phyloP scores from a whole-genome alignment of 1,284 basidiomycete species.

The Moesziomyces antarcticus region DNA sequence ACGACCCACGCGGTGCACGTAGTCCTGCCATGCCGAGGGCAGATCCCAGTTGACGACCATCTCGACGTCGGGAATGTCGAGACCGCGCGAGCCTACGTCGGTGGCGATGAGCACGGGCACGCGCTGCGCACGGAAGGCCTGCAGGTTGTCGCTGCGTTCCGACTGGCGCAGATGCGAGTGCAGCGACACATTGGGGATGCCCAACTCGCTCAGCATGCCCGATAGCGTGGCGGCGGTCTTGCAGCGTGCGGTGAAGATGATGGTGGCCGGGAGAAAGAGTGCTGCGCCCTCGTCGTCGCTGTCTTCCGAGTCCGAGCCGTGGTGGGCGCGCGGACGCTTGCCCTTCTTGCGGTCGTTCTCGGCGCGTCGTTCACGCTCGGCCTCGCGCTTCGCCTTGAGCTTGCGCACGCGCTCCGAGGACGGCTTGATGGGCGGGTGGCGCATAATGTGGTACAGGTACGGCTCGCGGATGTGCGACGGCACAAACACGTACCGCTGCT shows the following conservation, averaged over 20 bases:
- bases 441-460: conserved; percentile 90
- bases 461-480: conserved; percentile 94
- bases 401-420: conserved; percentile 52
- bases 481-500: conserved; percentile 90
- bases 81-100: conserved; percentile 66
- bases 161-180: conserved; percentile 93
- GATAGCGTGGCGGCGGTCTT: conserved; percentile 83
- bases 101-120: conserved; percentile 65
- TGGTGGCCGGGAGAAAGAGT: conserved; percentile 77
- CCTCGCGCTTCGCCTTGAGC: conserved; percentile 64
- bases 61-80: conserved; percentile 76
- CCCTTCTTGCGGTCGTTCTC: conserved; percentile 44
- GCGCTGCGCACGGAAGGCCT: conserved; percentile 81
- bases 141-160: conserved; percentile 83
- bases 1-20: conserved; percentile 76
- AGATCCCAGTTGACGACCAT: conserved; percentile 98
- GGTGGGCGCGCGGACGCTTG: conserved; percentile 19
- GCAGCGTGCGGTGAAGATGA: conserved; percentile 91
- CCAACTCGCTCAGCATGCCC: conserved; percentile 76
- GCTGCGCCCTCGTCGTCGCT: conserved; percentile 31
- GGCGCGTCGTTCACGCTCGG: conserved; percentile 40
- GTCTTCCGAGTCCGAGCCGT: conserved; percentile 23
- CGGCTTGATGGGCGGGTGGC: conserved; percentile 75
- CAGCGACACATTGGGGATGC: conserved; percentile 85
- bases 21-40: conserved; percentile 74